These are phyloP conservation scores for Petunia hybrid DNA, from an alignment of 305 asterid genomes.

Conservation along the genomic window DNA sequence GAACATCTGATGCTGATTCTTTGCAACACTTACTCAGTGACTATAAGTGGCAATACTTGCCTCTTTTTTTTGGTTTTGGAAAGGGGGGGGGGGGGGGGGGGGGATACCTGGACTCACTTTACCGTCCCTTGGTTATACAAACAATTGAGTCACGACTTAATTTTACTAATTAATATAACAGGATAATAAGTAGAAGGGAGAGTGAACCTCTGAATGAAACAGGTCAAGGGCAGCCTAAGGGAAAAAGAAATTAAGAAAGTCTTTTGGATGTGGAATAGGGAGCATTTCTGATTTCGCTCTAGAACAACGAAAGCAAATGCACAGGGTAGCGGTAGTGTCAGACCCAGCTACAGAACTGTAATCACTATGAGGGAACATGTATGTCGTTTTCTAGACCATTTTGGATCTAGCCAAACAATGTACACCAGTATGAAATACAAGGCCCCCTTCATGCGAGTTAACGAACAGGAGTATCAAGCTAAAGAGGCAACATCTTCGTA, in stretches of 20 bases:
- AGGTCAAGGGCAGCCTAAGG: not conserved
- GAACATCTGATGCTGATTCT: not conserved
- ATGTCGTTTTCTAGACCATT: too few species aligned
- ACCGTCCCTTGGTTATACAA: not conserved
- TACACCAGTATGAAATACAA: too few species aligned
- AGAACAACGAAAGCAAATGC: not conserved
- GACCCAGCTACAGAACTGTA: not conserved
- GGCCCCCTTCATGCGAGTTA: too few species aligned
- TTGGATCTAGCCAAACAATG: too few species aligned
- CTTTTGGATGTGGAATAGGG: constrained; percentile 5
- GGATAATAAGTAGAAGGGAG: constrained; percentile 4
- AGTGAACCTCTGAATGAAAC: constrained; percentile 4
- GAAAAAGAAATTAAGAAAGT: not conserved
- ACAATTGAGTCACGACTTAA: not conserved
- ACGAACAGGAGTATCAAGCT: too few species aligned
- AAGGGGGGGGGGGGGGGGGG: too few species aligned
- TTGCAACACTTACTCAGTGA: not conserved
- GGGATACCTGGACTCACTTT: not conserved
- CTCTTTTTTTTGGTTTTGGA: not conserved
- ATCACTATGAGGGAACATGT: constrained; percentile 5
- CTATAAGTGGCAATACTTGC: not conserved
- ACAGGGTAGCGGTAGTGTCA: not conserved
- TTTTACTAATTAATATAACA: not conserved
- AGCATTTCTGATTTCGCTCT: not conserved
- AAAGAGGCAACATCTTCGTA: too few species aligned